Conservation (phyloP, 768 basidiomycete species). For the Xerocomellus dryophilus region DNA sequence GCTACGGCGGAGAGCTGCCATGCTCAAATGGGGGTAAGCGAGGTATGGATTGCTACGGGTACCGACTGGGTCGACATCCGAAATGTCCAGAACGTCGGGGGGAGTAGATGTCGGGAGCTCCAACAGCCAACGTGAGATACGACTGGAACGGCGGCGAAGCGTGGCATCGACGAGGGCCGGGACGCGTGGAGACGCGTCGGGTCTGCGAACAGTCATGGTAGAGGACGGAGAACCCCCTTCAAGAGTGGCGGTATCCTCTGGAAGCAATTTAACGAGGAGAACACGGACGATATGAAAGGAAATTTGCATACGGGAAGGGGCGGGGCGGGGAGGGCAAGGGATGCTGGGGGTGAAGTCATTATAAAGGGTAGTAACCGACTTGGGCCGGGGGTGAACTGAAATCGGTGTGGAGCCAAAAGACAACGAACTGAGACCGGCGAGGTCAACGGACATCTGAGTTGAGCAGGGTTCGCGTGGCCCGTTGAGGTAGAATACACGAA, state of each 20-base stretch:
- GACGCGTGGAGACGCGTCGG: slow-evolving; percentile 24
- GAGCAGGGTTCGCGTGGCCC: not conserved
- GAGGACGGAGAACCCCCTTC: slow-evolving; percentile 30
- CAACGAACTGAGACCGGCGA: slow-evolving; percentile 14
- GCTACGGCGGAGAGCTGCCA: slow-evolving; percentile 27
- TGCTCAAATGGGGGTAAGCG: slow-evolving; percentile 38
- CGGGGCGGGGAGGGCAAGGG: not conserved
- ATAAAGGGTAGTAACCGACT: slow-evolving; percentile 16
- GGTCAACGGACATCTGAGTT: slow-evolving; percentile 25
- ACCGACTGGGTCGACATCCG: slow-evolving; percentile 25
- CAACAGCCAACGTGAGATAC: slow-evolving; percentile 43
- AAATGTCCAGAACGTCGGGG: slow-evolving; percentile 19
- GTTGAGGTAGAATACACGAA: slow-evolving; percentile 17
- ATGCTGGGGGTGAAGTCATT: slow-evolving; percentile 16
- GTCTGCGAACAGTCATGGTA: slow-evolving; percentile 27
- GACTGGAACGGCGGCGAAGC: slow-evolving; percentile 38
- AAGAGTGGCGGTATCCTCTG: slow-evolving; percentile 14
- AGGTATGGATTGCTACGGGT: slow-evolving; percentile 40
- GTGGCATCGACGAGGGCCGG: slow-evolving; percentile 9
- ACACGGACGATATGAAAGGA: slow-evolving; percentile 23
- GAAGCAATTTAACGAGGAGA: slow-evolving; percentile 34
- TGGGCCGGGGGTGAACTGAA: slow-evolving; percentile 9
- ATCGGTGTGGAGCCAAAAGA: slow-evolving; percentile 18
- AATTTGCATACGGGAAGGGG: slow-evolving; percentile 21
- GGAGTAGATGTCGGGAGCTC: slow-evolving; percentile 35